Evolutionary conservation across 2,329 filamentous ascomycete species (phyloP).

Genomic region (Plectosphaerella plurivora): DNA sequence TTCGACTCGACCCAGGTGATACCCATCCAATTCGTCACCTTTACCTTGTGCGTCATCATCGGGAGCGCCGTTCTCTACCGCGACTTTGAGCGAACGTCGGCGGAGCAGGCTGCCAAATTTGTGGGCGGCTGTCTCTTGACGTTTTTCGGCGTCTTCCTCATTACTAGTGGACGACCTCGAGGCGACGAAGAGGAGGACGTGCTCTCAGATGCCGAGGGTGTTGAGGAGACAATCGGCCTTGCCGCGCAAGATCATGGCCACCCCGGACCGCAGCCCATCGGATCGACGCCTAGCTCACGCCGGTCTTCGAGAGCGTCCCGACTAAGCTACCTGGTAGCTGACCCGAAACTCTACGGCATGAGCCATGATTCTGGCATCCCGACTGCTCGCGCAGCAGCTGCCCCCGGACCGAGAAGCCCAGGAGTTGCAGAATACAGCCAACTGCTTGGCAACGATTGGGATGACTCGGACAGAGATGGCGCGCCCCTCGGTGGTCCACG

Average conservation of each 20-base stretch:
- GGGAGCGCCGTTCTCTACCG: constrained; percentile 91
- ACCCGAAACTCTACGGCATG: constrained; percentile 29
- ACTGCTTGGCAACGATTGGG: constrained; percentile 40
- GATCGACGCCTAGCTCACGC: constrained; percentile 32
- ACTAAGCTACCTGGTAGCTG: constrained; percentile 35
- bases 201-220: constrained; percentile 52
- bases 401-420: constrained; percentile 24
- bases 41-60: constrained; percentile 91
- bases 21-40: constrained; percentile 94
- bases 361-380: constrained; percentile 30
- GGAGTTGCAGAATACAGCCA: constrained; percentile 30
- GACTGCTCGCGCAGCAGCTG: constrained; percentile 25
- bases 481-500: constrained; percentile 28
- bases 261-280: constrained; percentile 21
- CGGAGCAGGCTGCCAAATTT: constrained; percentile 75
- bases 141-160: constrained; percentile 95
- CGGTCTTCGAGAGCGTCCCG: constrained; percentile 45
- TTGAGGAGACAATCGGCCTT: constrained; percentile 61
- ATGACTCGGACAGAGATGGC: constrained; percentile 22
- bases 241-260: constrained; percentile 46
- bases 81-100: constrained; percentile 82
- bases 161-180: constrained; percentile 74
- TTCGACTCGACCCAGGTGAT: constrained; percentile 99
- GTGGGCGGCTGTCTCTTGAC: constrained; percentile 86
- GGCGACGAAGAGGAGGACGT: constrained; percentile 53